A percentile compares a stretch with the other conserved stretches of the same genome.
Conservation (phyloP, 2,329 filamentous ascomycete genomes). For the Aureobasidium uvarum region DNA sequence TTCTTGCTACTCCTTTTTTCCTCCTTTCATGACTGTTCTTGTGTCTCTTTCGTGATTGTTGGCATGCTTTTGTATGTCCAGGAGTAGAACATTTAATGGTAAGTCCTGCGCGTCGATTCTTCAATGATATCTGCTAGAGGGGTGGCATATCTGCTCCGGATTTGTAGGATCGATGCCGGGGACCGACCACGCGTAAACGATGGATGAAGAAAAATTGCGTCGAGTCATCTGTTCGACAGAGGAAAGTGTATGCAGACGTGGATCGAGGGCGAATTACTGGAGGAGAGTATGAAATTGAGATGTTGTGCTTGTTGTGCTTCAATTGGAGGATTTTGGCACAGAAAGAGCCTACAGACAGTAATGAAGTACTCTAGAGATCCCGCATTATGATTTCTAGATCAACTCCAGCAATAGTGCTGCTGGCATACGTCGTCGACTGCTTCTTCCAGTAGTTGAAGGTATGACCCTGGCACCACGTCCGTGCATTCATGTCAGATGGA, state of each 20-base stretch:
- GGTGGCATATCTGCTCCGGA: neutral
- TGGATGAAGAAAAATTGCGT: neutral
- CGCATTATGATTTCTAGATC: neutral
- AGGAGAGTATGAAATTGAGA: neutral
- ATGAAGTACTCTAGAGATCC: no score
- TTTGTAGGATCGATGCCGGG: neutral
- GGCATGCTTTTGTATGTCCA: neutral
- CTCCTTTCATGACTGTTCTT: neutral
- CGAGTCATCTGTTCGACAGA: neutral
- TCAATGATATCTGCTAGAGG: neutral
- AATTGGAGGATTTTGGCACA: neutral
- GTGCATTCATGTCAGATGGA: neutral
- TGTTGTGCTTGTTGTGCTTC: neutral
- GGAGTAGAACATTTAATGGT: neutral
- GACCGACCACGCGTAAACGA: neutral
- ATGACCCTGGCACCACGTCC: neutral
- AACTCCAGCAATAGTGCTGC: no score
- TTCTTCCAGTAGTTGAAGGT: neutral
- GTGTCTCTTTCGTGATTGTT: neutral
- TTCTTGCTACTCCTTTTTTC: constrained; percentile 12
- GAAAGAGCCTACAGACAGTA: no score
- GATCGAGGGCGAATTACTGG: neutral
- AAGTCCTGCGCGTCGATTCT: neutral
- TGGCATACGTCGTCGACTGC: neutral
- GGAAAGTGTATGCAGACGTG: neutral